Conservation (phyloP, 495 filamentous ascomycete species). For the Sphaerosporella brunnea region DNA sequence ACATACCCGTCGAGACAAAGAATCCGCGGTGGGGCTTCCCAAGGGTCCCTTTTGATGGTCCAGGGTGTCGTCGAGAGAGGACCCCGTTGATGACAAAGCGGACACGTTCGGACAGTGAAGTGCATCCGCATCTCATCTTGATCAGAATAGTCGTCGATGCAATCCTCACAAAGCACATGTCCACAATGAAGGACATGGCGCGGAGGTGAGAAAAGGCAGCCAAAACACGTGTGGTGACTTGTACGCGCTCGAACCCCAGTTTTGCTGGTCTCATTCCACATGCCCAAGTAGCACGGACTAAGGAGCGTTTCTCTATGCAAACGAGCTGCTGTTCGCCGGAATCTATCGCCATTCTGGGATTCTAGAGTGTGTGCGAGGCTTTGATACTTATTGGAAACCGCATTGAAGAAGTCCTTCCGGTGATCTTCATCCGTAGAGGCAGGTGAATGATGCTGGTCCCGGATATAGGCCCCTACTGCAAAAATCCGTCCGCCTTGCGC, state of each 20-base stretch:
- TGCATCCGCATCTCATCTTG: neutral
- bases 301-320: neutral
- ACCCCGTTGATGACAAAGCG: neutral
- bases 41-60: constrained; percentile 26
- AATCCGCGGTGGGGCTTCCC: constrained; percentile 25
- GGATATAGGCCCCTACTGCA: constrained; percentile 14
- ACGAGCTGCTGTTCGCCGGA: neutral
- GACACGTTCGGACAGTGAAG: constrained; percentile 2
- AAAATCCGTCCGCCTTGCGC: constrained; percentile 20
- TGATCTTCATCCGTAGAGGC: neutral
- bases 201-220: constrained; percentile 29
- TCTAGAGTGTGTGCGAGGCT: neutral
- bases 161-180: constrained; percentile 29
- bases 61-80: too few relatives aligned
- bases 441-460: too few relatives aligned
- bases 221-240: constrained; percentile 28
- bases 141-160: constrained; percentile 16
- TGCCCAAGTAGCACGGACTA: neutral
- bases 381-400: neutral
- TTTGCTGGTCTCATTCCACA: neutral
- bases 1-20: constrained; percentile 31
- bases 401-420: neutral
- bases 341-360: neutral
- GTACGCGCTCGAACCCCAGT: neutral
- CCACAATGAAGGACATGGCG: constrained; percentile 29